Percentiles rank a stretch among this genome's conserved stretches.
phyloP scores from a whole-genome alignment of 2,329 filamentous ascomycete species.

The Neofusicoccum sp. region DNA sequence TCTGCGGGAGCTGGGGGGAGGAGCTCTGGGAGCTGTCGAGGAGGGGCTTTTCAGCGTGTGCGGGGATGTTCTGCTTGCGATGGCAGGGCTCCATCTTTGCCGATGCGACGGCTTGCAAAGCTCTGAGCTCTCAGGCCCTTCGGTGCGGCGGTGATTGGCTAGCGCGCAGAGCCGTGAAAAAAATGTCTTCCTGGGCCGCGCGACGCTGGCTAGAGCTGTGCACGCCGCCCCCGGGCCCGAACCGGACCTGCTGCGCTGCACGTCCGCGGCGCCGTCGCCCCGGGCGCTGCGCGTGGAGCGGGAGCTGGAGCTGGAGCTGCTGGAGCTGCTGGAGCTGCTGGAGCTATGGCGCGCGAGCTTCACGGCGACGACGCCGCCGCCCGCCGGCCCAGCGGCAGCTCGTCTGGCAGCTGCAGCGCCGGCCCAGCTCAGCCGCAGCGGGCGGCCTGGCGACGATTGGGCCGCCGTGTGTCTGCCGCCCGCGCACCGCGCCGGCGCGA shows the following conservation, averaged over 20 bases:
- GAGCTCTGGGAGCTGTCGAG: constrained; percentile 10
- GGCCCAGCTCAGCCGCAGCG: too few species aligned
- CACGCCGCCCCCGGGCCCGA: constrained; percentile 6
- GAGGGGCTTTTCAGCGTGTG: constrained; percentile 19
- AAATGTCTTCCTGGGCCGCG: background rate
- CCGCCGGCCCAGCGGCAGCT: too few species aligned
- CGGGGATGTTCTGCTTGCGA: constrained; percentile 17
- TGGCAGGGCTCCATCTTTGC: constrained; percentile 16
- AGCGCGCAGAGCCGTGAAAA: constrained; percentile 8
- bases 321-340: constrained; percentile 2
- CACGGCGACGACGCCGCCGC: too few species aligned
- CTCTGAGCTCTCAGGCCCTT: constrained; percentile 14
- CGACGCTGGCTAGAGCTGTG: background rate
- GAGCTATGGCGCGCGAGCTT: constrained; percentile 9
- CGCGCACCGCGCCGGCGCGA: too few species aligned
- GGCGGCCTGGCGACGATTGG: too few species aligned
- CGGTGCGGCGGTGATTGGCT: constrained; percentile 18
- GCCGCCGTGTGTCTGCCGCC: too few species aligned
- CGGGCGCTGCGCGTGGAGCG: background rate
- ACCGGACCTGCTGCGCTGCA: background rate
- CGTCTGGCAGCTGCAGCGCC: too few species aligned
- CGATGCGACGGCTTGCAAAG: constrained; percentile 16
- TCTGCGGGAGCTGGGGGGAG: background rate
- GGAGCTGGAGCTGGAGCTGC: constrained; percentile 1
- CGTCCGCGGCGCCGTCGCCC: background rate